A percentile compares a stretch with the other conserved stretches of the same genome.
Evolutionary conservation across 805 yeast species (phyloP).

Genomic region (Nakazawaea populi): DNA sequence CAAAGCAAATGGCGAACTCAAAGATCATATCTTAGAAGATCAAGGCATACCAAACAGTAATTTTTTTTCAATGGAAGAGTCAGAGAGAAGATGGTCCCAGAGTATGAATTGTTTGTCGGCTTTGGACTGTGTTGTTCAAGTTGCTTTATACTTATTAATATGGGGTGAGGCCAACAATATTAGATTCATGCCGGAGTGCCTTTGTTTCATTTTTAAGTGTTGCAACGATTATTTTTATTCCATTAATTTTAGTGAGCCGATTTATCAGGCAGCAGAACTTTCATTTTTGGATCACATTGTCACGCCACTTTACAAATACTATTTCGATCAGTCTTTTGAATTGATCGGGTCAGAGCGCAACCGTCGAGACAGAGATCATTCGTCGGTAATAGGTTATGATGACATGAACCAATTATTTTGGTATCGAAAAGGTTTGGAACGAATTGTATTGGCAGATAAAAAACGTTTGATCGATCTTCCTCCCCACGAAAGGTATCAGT

Average conservation of each 20-base stretch:
- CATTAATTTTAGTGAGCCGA: slow-evolving; percentile 29
- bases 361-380: slow-evolving; percentile 57
- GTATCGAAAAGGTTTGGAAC: slow-evolving; percentile 66
- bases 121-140: slow-evolving; percentile 52
- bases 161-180: slow-evolving; percentile 93
- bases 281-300: slow-evolving; percentile 62
- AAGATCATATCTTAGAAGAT: slow-evolving; percentile 8
- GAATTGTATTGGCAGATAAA: slow-evolving; percentile 40
- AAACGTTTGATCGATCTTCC: slow-evolving; percentile 46
- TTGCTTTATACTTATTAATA: slow-evolving; percentile 63
- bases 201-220: slow-evolving; percentile 80
- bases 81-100: slow-evolving; percentile 44
- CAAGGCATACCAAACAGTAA: slow-evolving; percentile 6
- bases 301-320: slow-evolving; percentile 66
- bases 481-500: slow-evolving; percentile 48
- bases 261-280: slow-evolving; percentile 21
- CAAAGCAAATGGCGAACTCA: slow-evolving; percentile 20
- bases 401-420: slow-evolving; percentile 87
- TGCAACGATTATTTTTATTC: slow-evolving; percentile 63
- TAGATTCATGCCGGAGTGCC: slow-evolving; percentile 84
- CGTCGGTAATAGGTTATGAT: slow-evolving; percentile 74
- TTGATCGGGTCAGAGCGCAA: slow-evolving; percentile 36
- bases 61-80: slow-evolving; percentile 28
- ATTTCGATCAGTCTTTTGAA: slow-evolving; percentile 49
- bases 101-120: slow-evolving; percentile 46